Conservation (phyloP, 306 rosid species). For the Benincasa hispida region DNA sequence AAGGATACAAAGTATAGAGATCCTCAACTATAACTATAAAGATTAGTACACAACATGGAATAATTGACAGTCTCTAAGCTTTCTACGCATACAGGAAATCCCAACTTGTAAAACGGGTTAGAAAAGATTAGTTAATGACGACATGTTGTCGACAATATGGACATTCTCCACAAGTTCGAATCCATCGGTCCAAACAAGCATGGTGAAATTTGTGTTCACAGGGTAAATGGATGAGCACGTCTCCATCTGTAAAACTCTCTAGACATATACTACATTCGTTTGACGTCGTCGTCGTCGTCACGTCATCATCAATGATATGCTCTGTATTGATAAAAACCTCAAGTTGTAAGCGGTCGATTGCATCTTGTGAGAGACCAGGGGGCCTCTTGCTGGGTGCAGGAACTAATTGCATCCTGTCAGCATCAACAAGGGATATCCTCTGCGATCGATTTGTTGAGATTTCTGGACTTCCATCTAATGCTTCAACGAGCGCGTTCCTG, state of each 20-base stretch:
- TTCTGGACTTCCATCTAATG: slow-evolving; percentile 13
- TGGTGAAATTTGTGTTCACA: slow-evolving; percentile 73
- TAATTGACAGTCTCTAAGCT: background rate
- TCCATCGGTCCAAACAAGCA: slow-evolving; percentile 73
- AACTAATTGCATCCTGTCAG: slow-evolving; percentile 30
- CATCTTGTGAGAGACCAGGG: slow-evolving; percentile 64
- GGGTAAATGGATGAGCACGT: slow-evolving; percentile 43
- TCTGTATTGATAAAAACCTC: slow-evolving; percentile 35
- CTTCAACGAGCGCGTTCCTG: slow-evolving; percentile 11
- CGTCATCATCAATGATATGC: background rate
- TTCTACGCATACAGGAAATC: background rate
- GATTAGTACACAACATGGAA: background rate
- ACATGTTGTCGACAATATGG: slow-evolving; percentile 64
- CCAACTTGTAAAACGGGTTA: background rate
- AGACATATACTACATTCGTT: slow-evolving; percentile 79
- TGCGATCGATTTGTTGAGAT: slow-evolving; percentile 11
- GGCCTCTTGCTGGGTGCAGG: slow-evolving; percentile 42
- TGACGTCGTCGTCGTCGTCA: slow-evolving; percentile 15
- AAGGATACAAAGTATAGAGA: background rate
- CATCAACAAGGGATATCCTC: slow-evolving; percentile 16
- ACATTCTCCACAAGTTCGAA: slow-evolving; percentile 65
- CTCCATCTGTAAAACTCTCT: slow-evolving; percentile 56
- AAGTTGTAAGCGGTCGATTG: slow-evolving; percentile 33
- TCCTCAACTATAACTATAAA: background rate
- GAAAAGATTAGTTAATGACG: background rate